These are phyloP conservation scores for Earliella scabrosa DNA, from an alignment of 1,284 basidiomycete species.

Conservation along the genomic window DNA sequence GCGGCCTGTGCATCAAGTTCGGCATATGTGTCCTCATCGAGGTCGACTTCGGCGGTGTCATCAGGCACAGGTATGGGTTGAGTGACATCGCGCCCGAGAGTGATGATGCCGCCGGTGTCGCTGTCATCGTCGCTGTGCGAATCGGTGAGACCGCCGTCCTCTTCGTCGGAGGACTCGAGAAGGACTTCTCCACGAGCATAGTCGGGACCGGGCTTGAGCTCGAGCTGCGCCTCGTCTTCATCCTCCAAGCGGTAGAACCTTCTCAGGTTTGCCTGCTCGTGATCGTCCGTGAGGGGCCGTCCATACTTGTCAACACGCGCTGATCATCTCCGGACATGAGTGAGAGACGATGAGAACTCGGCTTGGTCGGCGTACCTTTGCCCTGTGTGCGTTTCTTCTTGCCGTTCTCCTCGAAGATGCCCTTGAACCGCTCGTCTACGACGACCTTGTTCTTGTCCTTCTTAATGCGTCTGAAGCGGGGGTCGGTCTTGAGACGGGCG, in stretches of 20 bases:
- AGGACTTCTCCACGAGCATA: conserved; percentile 90
- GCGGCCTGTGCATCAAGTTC: conserved; percentile 78
- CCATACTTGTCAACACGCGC: conserved; percentile 93
- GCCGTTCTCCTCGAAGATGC: conserved; percentile 62
- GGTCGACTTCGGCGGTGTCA: conserved; percentile 66
- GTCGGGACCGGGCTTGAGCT: conserved; percentile 57
- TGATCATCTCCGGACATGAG: conserved; percentile 32
- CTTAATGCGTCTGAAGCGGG: conserved; percentile 87
- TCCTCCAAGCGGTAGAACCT: conserved; percentile 82
- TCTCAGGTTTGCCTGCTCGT: conserved; percentile 78
- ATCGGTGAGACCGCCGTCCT: conserved; percentile 50
- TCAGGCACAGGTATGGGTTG: conserved; percentile 48
- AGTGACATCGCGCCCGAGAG: conserved; percentile 49
- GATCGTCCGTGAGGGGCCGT: conserved; percentile 67
- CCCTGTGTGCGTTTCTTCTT: conserved; percentile 51
- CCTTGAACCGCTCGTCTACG: conserved; percentile 94
- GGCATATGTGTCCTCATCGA: conserved; percentile 76
- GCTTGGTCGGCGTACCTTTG: conserved; percentile 37
- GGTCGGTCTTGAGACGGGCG: conserved; percentile 87
- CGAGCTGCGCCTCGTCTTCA: conserved; percentile 45
- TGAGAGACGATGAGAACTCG: conserved; percentile 9
- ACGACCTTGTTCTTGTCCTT: conserved; percentile 84
- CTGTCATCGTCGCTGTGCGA: conserved; percentile 50
- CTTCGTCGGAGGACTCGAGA: conserved; percentile 89
- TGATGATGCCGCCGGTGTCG: conserved; percentile 54